These are phyloP conservation scores for Flaveria ramosissima DNA, from an alignment of 129 eudicot species.

Conservation along the genomic window DNA sequence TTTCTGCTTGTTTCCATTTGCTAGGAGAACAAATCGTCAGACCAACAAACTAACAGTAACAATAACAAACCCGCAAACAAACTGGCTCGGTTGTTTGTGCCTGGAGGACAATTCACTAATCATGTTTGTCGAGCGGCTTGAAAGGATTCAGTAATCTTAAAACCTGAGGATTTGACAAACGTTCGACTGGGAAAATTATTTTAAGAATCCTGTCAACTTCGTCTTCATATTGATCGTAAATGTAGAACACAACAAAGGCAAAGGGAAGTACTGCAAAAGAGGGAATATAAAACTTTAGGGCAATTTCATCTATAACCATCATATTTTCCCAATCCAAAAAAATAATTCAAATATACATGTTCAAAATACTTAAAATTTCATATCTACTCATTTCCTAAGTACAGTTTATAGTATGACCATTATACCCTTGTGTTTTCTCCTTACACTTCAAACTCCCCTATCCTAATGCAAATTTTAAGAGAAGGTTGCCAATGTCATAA, in stretches of 20 bases:
- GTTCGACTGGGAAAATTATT: constrained; percentile 34
- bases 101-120: constrained; percentile 19
- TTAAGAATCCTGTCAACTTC: constrained; percentile 32
- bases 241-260: constrained; percentile 33
- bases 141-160: constrained; percentile 43
- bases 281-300: background rate
- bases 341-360: background rate
- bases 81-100: background rate
- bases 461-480: background rate
- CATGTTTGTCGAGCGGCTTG: constrained; percentile 40
- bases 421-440: background rate
- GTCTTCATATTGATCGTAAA: constrained; percentile 37
- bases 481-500: background rate
- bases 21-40: constrained; percentile 25
- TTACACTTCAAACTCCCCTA: background rate
- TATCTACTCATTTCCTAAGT: background rate
- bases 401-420: background rate
- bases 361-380: background rate
- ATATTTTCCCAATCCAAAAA: background rate
- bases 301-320: background rate
- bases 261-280: constrained; percentile 39
- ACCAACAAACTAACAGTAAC: constrained; percentile 19
- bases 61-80: background rate
- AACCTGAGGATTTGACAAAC: constrained; percentile 36
- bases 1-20: constrained; percentile 5